Conservation (phyloP, 2,329 filamentous ascomycete species). For the Coleophoma cylindrospora region DNA sequence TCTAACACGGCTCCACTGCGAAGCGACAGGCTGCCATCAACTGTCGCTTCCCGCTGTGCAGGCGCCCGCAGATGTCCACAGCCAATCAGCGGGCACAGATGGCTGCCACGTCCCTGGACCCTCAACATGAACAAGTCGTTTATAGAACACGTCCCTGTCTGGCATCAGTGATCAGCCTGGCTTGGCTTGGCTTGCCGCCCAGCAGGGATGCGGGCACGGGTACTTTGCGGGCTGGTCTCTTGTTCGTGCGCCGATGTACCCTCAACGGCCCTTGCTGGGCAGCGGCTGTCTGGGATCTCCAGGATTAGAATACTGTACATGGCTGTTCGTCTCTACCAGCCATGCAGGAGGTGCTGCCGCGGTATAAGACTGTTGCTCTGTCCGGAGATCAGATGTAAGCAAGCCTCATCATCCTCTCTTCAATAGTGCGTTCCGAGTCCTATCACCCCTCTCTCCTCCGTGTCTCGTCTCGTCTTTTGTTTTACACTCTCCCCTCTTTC, state of each 20-base stretch:
- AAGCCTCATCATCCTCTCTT: constrained; percentile 4
- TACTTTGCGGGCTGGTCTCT: too few species aligned
- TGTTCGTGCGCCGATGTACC: too few species aligned
- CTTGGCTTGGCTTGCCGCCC: too few species aligned
- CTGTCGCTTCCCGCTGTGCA: constrained; percentile 2
- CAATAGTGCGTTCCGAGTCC: constrained; percentile 2
- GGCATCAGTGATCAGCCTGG: too few species aligned
- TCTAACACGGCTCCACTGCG: background rate
- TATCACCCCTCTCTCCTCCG: background rate
- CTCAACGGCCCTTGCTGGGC: background rate
- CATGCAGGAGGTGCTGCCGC: background rate
- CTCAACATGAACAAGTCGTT: background rate
- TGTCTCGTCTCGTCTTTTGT: constrained; percentile 1
- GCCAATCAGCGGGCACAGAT: background rate
- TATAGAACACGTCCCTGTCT: background rate
- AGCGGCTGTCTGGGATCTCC: background rate
- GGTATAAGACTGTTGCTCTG: constrained; percentile 16
- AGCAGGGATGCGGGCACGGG: too few species aligned
- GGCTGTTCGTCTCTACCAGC: too few species aligned
- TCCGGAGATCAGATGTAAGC: constrained; percentile 2
- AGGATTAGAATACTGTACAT: background rate
- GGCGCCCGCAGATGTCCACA: background rate
- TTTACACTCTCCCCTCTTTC: background rate
- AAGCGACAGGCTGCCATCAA: background rate
- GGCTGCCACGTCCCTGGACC: background rate